Percentiles rank a stretch among this genome's conserved stretches.
phyloP scores from a whole-genome alignment of 148 eudicot species.

The Rhododendron williamsianum region DNA sequence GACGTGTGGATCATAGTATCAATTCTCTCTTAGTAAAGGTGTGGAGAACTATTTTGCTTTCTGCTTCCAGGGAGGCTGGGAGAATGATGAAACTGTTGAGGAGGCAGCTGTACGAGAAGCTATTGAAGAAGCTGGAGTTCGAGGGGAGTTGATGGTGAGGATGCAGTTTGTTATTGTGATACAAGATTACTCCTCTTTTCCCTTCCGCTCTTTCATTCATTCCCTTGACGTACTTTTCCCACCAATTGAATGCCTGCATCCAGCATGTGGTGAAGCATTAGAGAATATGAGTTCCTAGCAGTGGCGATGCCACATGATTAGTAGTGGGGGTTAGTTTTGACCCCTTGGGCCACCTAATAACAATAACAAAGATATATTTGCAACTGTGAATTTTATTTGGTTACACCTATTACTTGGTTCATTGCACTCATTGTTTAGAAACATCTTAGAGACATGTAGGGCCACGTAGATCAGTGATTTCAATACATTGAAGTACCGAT shows the following conservation, averaged over 20 bases:
- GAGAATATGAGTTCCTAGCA: not conserved
- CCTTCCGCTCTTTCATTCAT: not conserved
- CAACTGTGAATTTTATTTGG: not conserved
- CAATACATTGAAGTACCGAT: not conserved
- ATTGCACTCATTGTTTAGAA: not conserved
- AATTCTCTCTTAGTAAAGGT: not conserved
- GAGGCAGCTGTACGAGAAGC: slow-evolving; percentile 64
- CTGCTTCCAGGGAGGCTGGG: slow-evolving; percentile 56
- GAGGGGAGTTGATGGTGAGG: slow-evolving; percentile 48
- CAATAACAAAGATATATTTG: not conserved
- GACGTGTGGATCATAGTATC: not conserved
- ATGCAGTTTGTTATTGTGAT: not conserved
- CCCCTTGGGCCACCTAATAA: not conserved
- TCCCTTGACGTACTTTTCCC: not conserved
- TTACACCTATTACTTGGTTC: not conserved
- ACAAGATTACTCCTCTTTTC: not conserved
- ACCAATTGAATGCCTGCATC: not conserved
- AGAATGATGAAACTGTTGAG: slow-evolving; percentile 57
- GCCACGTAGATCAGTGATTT: not conserved
- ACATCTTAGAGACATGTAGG: not conserved
- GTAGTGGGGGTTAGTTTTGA: not conserved
- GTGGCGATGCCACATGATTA: no score
- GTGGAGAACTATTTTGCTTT: not conserved
- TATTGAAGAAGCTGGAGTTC: slow-evolving; percentile 65
- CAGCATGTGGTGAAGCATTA: not conserved